A percentile compares a stretch with the other conserved stretches of the same genome.
These are phyloP conservation scores for Globisporangium abappressorium DNA, from an alignment of 352 stramenopile genomes.

Conservation along the genomic window DNA sequence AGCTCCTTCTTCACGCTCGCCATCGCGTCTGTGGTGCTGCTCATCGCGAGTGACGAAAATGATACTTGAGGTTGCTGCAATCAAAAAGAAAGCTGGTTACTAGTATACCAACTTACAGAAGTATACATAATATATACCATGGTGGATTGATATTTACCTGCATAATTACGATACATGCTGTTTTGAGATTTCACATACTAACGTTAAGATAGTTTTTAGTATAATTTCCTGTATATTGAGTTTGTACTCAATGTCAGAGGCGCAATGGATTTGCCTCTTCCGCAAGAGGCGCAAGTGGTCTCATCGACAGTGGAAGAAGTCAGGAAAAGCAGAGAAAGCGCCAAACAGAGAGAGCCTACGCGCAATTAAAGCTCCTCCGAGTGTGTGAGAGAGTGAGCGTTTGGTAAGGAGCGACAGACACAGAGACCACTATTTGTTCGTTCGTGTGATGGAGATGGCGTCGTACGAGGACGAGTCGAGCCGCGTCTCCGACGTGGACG, in stretches of 20 bases:
- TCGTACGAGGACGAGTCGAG: constrained; percentile 10
- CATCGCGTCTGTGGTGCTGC: constrained; percentile 13
- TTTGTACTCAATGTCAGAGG: too few species aligned
- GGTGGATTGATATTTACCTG: too few species aligned
- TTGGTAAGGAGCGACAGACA: too few species aligned
- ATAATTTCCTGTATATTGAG: too few species aligned
- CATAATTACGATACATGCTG: too few species aligned
- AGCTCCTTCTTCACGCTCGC: constrained; percentile 56
- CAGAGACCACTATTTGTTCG: neutral
- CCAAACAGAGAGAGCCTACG: too few species aligned
- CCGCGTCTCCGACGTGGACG: constrained; percentile 10
- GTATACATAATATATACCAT: too few species aligned
- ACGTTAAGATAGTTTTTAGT: too few species aligned
- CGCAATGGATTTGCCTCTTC: neutral
- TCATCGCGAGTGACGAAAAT: constrained; percentile 3
- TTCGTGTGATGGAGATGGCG: neutral
- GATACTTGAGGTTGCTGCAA: neutral
- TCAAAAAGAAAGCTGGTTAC: neutral
- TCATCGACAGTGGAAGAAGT: neutral
- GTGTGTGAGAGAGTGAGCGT: neutral
- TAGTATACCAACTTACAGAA: neutral
- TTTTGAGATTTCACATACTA: too few species aligned
- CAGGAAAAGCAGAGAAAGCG: neutral
- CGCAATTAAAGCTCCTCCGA: neutral
- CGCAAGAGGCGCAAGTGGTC: neutral